A percentile compares a stretch with the other conserved stretches of the same genome.
These are phyloP conservation scores for Byssochlamys sp. DNA, from an alignment of 2,329 filamentous ascomycete species.

Conservation along the genomic window DNA sequence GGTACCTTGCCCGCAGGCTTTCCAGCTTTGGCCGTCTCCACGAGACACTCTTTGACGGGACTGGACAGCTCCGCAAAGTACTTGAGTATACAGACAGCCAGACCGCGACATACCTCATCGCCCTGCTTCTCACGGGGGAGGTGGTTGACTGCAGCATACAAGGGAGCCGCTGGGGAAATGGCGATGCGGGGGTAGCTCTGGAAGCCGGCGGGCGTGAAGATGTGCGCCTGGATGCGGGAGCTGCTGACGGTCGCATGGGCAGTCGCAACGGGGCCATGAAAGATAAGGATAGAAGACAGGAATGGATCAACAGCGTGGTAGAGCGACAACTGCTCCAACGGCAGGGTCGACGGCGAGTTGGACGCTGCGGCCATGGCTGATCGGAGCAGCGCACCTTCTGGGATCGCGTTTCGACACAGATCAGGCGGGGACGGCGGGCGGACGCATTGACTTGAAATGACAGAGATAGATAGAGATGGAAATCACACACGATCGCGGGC, in stretches of 20 bases:
- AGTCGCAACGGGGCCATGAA: constrained; percentile 84
- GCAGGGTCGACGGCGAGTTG: constrained; percentile 64
- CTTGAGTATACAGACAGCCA: constrained; percentile 86
- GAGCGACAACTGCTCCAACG: constrained; percentile 70
- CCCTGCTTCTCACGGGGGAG: constrained; percentile 90
- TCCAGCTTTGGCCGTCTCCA: constrained; percentile 42
- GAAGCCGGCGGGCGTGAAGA: constrained; percentile 81
- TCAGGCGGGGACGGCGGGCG: background rate
- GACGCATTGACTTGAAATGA: background rate
- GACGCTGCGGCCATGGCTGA: constrained; percentile 59
- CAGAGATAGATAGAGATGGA: background rate
- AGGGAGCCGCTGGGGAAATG: constrained; percentile 81
- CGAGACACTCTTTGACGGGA: constrained; percentile 62
- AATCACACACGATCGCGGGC: background rate
- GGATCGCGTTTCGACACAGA: background rate
- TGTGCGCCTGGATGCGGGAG: constrained; percentile 87
- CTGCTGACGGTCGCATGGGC: constrained; percentile 78
- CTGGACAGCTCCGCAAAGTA: constrained; percentile 84
- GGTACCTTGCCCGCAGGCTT: constrained; percentile 54
- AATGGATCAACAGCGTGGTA: constrained; percentile 80
- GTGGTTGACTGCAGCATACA: constrained; percentile 81
- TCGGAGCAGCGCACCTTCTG: background rate
- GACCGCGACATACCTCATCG: constrained; percentile 79
- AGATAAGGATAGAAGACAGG: constrained; percentile 73
- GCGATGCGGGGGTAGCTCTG: constrained; percentile 85